Percentiles rank a stretch among this genome's conserved stretches.
Evolutionary conservation across 805 yeast genomes (phyloP).

Genomic region (Zygotorulaspora danielsina): DNA sequence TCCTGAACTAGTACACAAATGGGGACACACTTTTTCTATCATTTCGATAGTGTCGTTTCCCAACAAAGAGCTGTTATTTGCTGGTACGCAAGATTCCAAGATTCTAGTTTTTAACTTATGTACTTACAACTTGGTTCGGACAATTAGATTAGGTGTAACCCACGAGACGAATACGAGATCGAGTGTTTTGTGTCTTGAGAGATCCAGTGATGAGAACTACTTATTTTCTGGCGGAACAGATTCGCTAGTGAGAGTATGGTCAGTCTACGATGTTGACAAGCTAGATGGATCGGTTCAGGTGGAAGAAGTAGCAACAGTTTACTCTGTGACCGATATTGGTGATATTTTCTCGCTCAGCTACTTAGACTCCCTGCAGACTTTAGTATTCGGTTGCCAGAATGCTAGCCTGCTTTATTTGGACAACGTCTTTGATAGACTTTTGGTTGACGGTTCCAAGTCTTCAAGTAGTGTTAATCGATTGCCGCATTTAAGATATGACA

Average conservation of each 20-base stretch:
- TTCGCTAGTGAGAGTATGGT: conserved; percentile 84
- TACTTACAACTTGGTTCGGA: conserved; percentile 51
- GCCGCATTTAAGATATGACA: conserved; percentile 69
- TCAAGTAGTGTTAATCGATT: conserved; percentile 36
- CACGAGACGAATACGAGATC: conserved; percentile 32
- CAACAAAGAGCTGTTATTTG: conserved; percentile 54
- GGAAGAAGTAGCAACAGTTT: conserved; percentile 62
- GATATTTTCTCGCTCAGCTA: conserved; percentile 84
- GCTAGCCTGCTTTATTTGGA: conserved; percentile 79
- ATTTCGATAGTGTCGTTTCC: conserved; percentile 68
- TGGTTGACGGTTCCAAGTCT: conserved; percentile 12
- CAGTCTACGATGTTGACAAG: conserved; percentile 39
- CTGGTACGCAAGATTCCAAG: conserved; percentile 87
- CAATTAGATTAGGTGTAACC: conserved; percentile 46
- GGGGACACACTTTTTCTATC: conserved; percentile 72
- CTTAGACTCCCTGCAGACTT: conserved; percentile 52
- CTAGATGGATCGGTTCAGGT: conserved; percentile 21
- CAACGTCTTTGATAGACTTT: conserved; percentile 25
- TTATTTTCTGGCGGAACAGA: conserved; percentile 88
- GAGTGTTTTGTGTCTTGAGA: conserved; percentile 61
- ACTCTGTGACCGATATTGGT: conserved; percentile 84
- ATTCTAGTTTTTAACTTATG: conserved; percentile 65
- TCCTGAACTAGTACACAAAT: conserved; percentile 53
- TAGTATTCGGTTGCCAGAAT: conserved; percentile 88
- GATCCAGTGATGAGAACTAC: conserved; percentile 48